These are phyloP conservation scores for Talaromyces atroroseus DNA, from an alignment of 2,329 filamentous ascomycete genomes.

Conservation along the genomic window DNA sequence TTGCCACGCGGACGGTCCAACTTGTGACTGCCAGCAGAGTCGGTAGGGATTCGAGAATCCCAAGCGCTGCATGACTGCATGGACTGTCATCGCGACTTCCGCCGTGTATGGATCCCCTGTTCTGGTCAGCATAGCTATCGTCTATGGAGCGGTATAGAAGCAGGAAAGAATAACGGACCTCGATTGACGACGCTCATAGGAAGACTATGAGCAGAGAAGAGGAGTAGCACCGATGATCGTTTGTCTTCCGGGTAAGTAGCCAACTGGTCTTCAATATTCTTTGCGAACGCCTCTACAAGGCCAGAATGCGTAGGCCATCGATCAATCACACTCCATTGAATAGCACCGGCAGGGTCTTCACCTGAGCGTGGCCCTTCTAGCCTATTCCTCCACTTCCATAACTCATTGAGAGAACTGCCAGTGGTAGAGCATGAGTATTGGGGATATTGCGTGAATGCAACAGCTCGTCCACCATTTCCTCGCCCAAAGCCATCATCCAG, in stretches of 20 bases:
- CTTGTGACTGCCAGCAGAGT: constrained; percentile 96
- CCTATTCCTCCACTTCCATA: constrained; percentile 91
- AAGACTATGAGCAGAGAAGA: constrained; percentile 93
- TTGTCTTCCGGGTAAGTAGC: constrained; percentile 76
- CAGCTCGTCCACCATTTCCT: constrained; percentile 83
- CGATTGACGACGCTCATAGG: constrained; percentile 97
- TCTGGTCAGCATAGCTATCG: constrained; percentile 1
- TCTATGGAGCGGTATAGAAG: not conserved
- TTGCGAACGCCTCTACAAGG: constrained; percentile 83
- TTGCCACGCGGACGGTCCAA: constrained; percentile 91
- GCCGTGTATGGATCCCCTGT: constrained; percentile 86
- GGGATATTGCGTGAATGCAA: constrained; percentile 96
- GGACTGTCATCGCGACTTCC: constrained; percentile 91
- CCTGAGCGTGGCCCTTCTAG: constrained; percentile 69
- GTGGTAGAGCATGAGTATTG: constrained; percentile 98
- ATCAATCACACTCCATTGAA: constrained; percentile 96
- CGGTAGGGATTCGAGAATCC: constrained; percentile 86
- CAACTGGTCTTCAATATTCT: constrained; percentile 83
- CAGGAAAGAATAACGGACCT: constrained; percentile 46
- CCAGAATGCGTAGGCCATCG: constrained; percentile 92
- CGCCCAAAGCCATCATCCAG: constrained; percentile 85
- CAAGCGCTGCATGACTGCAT: constrained; percentile 91
- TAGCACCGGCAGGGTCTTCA: constrained; percentile 58
- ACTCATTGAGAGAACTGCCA: constrained; percentile 88
- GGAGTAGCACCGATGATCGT: constrained; percentile 71